These are phyloP conservation scores for Neurospora sp. DNA, from an alignment of 495 filamentous ascomycete genomes.

Conservation along the genomic window DNA sequence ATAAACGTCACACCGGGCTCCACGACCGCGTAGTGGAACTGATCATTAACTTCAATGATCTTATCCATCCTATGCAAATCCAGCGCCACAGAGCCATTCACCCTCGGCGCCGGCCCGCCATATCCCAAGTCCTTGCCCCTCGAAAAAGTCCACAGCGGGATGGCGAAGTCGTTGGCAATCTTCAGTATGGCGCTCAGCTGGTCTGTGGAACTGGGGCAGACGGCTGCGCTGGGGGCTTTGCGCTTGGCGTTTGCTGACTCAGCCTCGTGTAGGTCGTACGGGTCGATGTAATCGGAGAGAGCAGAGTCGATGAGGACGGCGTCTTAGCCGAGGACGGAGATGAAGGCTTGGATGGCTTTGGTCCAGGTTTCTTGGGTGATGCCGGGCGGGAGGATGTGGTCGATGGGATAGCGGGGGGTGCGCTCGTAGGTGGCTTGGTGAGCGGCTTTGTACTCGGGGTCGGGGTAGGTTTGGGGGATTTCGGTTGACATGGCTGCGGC, in stretches of 20 bases:
- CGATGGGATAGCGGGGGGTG: conserved; percentile 12
- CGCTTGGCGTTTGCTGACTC: conserved; percentile 11
- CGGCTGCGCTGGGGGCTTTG: conserved; percentile 33
- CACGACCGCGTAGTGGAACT: conserved; percentile 44
- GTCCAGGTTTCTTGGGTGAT: conserved; percentile 24
- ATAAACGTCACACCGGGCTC: conserved; percentile 48
- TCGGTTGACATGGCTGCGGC: conserved; percentile 9
- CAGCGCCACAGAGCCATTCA: conserved; percentile 42
- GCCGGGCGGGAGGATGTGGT: conserved; percentile 30
- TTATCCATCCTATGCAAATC: conserved; percentile 48
- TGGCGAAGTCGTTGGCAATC: conserved; percentile 31
- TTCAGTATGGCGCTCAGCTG: conserved; percentile 34
- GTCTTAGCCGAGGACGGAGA: conserved; percentile 18
- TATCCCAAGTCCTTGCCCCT: conserved; percentile 47
- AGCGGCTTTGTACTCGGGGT: conserved; percentile 17
- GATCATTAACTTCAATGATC: conserved; percentile 45
- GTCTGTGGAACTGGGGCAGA: conserved; percentile 27
- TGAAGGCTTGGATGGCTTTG: conserved; percentile 19
- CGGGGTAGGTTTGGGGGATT: conserved; percentile 13
- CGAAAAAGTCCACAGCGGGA: conserved; percentile 44
- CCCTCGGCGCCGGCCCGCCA: conserved; percentile 45
- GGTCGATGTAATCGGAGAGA: conserved; percentile 35
- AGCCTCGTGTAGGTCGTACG: conserved; percentile 30
- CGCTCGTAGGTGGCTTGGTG: conserved; percentile 17
- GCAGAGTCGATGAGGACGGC: conserved; percentile 26